Evolutionary conservation across 148 eudicot genomes (phyloP).

Genomic region (Heliosperma pusillum): DNA sequence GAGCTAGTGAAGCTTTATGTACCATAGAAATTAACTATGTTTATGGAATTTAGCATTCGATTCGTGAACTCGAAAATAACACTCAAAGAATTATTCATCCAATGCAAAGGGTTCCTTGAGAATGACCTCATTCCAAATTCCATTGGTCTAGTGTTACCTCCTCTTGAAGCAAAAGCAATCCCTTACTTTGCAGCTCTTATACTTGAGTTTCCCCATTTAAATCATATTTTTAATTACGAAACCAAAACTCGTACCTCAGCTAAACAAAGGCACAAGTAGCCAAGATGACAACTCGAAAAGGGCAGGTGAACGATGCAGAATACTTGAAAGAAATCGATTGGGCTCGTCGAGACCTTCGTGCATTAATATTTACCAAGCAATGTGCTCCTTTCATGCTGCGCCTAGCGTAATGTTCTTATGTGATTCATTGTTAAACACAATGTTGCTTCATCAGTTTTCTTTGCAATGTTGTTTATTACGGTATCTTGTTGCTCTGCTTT

Average conservation of each 20-base stretch:
- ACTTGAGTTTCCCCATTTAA: not conserved
- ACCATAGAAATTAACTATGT: too few relatives aligned
- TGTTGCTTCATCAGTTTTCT: not conserved
- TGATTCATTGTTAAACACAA: not conserved
- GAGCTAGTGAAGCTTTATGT: too few relatives aligned
- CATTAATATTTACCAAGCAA: slow-evolving; percentile 58
- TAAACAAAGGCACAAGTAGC: not conserved
- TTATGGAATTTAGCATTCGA: not conserved
- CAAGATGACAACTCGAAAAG: slow-evolving; percentile 10
- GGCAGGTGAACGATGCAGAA: slow-evolving; percentile 35
- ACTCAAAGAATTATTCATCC: not conserved
- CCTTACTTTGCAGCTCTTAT: slow-evolving; percentile 13
- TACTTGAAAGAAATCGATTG: slow-evolving; percentile 65
- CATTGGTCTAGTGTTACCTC: not conserved
- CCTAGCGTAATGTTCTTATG: slow-evolving; percentile 50
- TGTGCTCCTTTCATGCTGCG: slow-evolving; percentile 98
- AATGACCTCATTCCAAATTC: slow-evolving; percentile 14
- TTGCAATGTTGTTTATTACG: not conserved
- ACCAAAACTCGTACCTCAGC: not conserved
- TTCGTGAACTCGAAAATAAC: not conserved
- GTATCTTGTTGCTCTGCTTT: not conserved
- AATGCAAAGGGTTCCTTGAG: not conserved
- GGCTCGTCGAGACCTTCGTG: slow-evolving; percentile 72
- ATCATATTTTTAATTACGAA: not conserved
- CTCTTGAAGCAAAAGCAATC: slow-evolving; percentile 20